These are phyloP conservation scores for Kwoniella newhampshirensis DNA, from an alignment of 768 basidiomycete genomes.

Conservation along the genomic window DNA sequence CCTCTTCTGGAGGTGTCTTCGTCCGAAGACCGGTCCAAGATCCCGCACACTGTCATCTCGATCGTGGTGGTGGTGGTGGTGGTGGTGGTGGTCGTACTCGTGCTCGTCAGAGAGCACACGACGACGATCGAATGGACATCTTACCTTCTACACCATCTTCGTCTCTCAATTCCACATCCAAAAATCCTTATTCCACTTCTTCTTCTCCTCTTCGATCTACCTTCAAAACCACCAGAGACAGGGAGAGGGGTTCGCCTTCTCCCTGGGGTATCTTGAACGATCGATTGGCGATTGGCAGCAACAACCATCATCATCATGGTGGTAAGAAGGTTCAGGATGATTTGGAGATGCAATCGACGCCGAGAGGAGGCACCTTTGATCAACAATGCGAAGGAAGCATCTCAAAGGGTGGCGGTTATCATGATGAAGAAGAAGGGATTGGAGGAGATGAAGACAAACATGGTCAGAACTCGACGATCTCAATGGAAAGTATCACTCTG, in stretches of 20 bases:
- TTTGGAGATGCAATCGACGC: conserved; percentile 20
- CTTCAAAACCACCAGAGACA: conserved; percentile 4
- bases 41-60: too few species aligned
- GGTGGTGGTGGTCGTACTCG: too few species aligned
- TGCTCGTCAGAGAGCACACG: not conserved
- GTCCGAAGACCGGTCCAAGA: conserved; percentile 29
- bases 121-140: conserved; percentile 4
- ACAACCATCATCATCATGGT: too few species aligned
- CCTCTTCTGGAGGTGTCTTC: conserved; percentile 21
- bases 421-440: not conserved
- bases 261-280: conserved; percentile 41
- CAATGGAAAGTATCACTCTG: not conserved
- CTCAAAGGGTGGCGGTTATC: too few species aligned
- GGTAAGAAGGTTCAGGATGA: too few species aligned
- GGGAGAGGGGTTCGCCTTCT: not conserved
- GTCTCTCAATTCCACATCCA: not conserved
- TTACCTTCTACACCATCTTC: conserved; percentile 11
- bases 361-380: too few species aligned
- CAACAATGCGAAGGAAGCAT: too few species aligned
- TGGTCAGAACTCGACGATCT: not conserved
- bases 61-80: too few species aligned
- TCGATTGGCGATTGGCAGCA: conserved; percentile 26
- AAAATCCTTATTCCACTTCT: conserved; percentile 1
- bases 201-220: too few species aligned
- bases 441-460: conserved; percentile 3